Evolutionary conservation across 106 monocot genomes (phyloP), one percentile per base, ranked within the genome.

Genomic region (Iris macrosiphon): DNA sequence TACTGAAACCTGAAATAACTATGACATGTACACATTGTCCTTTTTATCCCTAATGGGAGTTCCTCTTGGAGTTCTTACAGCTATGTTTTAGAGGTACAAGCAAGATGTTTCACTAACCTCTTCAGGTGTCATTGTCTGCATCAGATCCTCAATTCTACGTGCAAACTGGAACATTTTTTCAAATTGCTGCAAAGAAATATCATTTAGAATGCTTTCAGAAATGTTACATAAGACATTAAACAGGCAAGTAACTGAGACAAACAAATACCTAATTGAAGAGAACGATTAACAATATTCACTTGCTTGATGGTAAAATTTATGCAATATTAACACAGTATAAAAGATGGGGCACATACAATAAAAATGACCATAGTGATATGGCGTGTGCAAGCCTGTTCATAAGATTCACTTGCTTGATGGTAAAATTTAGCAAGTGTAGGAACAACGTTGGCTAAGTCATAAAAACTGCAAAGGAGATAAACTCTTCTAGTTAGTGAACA

Each of bases 331-430:
- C 26, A 49, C 8, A 67, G 31, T 23, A 32, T 32, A 19, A 12
- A 52, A 1, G 20, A 49, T 10, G 52, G 12, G 50, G 40, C 7
- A 75, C 91, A 72, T 78, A 98, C 98, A 46, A 75, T 69, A 63
- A 78, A 91, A 57, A 98, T 98, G 32, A 98, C 77, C 70, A 78
- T 76, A 64, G 59, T 83, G 45, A 91, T 81, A 61, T 91, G 91
- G 37, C 80, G 76, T 33, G 83, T 75, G 66, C 91, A 98, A 57
- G 98, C 98, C 37, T 91, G 98, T 60, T 98, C 91, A 66, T 98
- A 98, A 27, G 80, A 67, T 76, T 91, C 98, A 71, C 98, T 98
- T 28, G 98, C 98, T 75, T 87, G 90, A 70, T 87, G 90, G 62
- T 98, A 98, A 40, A 83, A 98, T 34, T 90, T 98, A 37, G 90